phyloP scores from a whole-genome alignment of 257 asterid species.

The Gentiana macrophylla region DNA sequence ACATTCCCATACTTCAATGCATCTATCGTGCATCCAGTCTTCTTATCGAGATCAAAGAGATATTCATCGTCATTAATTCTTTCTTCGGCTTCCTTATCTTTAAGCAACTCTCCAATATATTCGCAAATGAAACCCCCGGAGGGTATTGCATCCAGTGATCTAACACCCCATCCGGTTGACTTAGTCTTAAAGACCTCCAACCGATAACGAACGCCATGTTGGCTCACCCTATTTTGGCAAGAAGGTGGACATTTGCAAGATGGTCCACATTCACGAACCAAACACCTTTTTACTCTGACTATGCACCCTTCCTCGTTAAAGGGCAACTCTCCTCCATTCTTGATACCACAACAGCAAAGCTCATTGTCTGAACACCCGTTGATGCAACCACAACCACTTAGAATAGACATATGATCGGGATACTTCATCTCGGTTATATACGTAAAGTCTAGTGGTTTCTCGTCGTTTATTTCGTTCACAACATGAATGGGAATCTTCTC shows the following conservation, averaged over 20 bases:
- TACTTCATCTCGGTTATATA: conserved; percentile 22
- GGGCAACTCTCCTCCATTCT: conserved; percentile 48
- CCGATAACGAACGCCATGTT: conserved; percentile 22
- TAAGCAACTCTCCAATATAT: conserved; percentile 31
- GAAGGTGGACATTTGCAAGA: conserved; percentile 44
- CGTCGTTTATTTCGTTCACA: conserved; percentile 25
- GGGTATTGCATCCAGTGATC: conserved; percentile 25
- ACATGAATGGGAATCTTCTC: conserved; percentile 28
- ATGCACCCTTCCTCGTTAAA: conserved; percentile 29
- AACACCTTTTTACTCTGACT: conserved; percentile 3
- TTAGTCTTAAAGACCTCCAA: conserved; percentile 37
- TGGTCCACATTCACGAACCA: conserved; percentile 45
- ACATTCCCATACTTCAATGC: conserved; percentile 37
- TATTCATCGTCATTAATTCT: conserved; percentile 11
- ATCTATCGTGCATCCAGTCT: conserved; percentile 22
- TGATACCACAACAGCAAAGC: conserved; percentile 20
- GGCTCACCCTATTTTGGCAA: conserved; percentile 44
- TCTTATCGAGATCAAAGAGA: conserved; percentile 7
- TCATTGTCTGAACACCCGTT: conserved; percentile 28
- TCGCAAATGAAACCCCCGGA: conserved; percentile 47
- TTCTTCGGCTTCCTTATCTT: conserved; percentile 16
- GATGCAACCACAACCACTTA: conserved; percentile 30
- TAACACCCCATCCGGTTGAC: conserved; percentile 43
- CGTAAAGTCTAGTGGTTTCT: conserved; percentile 27
- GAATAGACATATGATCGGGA: conserved; percentile 8